phyloP scores from a whole-genome alignment of 2,329 filamentous ascomycete genomes.

The Alternaria arborescens region DNA sequence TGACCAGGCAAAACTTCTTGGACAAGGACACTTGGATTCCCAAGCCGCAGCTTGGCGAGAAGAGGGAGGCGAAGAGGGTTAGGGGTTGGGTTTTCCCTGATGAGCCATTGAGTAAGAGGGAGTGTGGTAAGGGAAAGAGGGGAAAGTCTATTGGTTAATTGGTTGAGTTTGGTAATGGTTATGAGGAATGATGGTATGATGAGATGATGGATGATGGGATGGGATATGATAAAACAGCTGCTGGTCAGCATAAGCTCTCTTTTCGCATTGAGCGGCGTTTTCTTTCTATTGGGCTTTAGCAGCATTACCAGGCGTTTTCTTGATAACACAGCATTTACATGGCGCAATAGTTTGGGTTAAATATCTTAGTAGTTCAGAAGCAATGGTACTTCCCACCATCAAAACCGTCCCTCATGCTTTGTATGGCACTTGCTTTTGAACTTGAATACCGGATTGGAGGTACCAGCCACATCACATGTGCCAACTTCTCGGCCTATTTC shows the following conservation, averaged over 20 bases:
- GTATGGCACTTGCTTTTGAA: too few species aligned
- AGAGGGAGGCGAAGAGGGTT: conserved; percentile 76
- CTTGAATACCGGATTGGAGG: background rate
- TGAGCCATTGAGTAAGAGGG: conserved; percentile 74
- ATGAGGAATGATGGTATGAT: background rate
- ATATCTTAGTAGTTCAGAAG: conserved; percentile 4
- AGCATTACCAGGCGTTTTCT: conserved; percentile 9
- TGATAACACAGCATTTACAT: conserved; percentile 20
- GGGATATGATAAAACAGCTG: background rate
- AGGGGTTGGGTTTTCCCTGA: conserved; percentile 80
- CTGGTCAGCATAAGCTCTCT: conserved; percentile 14
- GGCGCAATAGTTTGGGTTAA: background rate
- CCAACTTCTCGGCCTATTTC: background rate
- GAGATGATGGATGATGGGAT: conserved; percentile 4
- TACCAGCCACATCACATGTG: background rate
- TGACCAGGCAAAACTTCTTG: conserved; percentile 73
- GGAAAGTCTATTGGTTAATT: conserved; percentile 33
- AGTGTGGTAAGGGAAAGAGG: conserved; percentile 56
- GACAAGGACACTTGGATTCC: conserved; percentile 80
- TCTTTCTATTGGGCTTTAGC: background rate
- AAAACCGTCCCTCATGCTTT: background rate
- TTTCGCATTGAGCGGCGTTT: conserved; percentile 11
- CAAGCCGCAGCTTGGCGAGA: conserved; percentile 74
- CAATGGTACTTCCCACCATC: conserved; percentile 1
- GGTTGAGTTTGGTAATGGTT: background rate